phyloP scores from a whole-genome alignment of 192 early-diverging fungal species.

The Dissophora globulifera region DNA sequence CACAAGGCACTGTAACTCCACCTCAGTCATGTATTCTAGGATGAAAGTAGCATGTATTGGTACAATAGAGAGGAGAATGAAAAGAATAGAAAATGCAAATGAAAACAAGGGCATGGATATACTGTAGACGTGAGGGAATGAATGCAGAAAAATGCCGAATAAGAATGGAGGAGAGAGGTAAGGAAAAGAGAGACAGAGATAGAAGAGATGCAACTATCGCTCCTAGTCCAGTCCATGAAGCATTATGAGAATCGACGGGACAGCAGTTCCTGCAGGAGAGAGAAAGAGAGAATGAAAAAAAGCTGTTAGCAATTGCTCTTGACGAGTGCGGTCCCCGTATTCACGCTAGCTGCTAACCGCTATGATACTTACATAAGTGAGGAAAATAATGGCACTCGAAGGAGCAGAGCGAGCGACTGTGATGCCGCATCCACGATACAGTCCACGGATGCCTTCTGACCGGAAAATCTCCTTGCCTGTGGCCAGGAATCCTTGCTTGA shows the following conservation, averaged over 20 bases:
- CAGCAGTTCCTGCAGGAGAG: slow-evolving; percentile 35
- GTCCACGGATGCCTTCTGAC: slow-evolving; percentile 80
- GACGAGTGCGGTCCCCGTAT: too few relatives aligned
- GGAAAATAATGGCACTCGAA: slow-evolving; percentile 95
- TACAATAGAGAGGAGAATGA: too few relatives aligned
- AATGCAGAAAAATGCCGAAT: too few relatives aligned
- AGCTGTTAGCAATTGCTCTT: not conserved
- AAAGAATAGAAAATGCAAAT: too few relatives aligned
- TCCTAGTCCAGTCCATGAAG: too few relatives aligned
- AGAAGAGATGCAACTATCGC: too few relatives aligned
- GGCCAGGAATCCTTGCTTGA: slow-evolving; percentile 62
- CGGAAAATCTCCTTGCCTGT: slow-evolving; percentile 77
- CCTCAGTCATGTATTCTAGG: too few relatives aligned
- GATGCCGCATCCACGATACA: slow-evolving; percentile 96
- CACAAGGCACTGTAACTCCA: too few relatives aligned
- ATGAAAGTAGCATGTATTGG: too few relatives aligned
- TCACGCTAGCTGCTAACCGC: not conserved
- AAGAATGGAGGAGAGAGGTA: too few relatives aligned
- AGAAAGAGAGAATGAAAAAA: slow-evolving; percentile 1
- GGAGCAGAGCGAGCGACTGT: slow-evolving; percentile 90
- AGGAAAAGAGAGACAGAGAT: too few relatives aligned
- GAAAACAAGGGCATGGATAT: too few relatives aligned
- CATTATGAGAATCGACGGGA: slow-evolving; percentile 44
- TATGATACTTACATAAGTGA: slow-evolving; percentile 83
- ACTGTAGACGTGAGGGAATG: not conserved